Conservation (phyloP, 2,329 filamentous ascomycete species). For the Hymenotorrendiella dingleyae region DNA sequence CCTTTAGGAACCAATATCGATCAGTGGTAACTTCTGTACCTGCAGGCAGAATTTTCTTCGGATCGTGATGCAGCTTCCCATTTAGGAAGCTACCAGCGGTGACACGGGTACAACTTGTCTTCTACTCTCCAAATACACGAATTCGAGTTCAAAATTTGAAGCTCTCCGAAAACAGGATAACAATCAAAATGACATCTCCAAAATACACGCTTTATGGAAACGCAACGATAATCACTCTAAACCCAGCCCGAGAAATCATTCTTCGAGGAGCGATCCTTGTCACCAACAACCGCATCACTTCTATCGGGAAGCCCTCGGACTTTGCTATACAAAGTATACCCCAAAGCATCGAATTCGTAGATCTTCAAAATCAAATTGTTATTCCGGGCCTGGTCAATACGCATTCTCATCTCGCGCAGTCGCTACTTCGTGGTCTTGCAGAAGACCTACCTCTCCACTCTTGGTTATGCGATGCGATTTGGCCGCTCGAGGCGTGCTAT, state of each 20-base stretch:
- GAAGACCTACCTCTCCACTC: conserved; percentile 44
- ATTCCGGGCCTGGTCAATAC: conserved; percentile 45
- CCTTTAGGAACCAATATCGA: too few species aligned
- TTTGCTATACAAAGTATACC: conserved; percentile 19
- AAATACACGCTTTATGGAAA: conserved; percentile 36
- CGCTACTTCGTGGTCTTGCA: conserved; percentile 40
- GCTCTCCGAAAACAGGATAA: too few species aligned
- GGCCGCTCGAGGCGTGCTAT: conserved; percentile 41
- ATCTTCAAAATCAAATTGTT: conserved; percentile 39
- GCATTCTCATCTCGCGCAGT: conserved; percentile 45
- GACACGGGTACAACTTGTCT: too few species aligned
- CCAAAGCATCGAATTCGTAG: conserved; percentile 27
- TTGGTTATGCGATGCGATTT: conserved; percentile 46
- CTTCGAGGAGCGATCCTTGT: conserved; percentile 41
- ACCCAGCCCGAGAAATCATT: conserved; percentile 39
- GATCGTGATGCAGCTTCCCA: too few species aligned
- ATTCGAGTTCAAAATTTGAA: background rate
- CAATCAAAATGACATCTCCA: conserved; percentile 7
- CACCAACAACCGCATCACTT: conserved; percentile 34
- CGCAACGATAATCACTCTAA: conserved; percentile 47
- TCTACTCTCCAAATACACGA: too few species aligned
- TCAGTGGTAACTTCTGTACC: too few species aligned
- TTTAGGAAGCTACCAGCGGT: too few species aligned
- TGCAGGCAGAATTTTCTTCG: too few species aligned
- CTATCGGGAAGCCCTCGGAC: conserved; percentile 36